Conservation (phyloP, 2,329 filamentous ascomycete genomes). For the Daldinia sp. region DNA sequence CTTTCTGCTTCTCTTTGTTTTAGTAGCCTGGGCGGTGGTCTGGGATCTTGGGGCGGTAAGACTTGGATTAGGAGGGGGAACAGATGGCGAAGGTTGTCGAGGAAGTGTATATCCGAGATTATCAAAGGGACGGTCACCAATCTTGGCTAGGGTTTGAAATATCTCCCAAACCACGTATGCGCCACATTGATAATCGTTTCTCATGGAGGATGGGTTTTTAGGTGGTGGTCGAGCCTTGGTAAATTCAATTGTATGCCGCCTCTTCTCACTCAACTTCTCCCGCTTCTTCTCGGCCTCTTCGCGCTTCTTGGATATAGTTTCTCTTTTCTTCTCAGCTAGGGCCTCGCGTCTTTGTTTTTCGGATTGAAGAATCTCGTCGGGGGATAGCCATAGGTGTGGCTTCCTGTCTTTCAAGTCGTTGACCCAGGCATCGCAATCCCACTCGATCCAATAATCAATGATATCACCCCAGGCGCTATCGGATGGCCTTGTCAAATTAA, state of each 20-base stretch:
- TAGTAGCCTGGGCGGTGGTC: constrained; percentile 31
- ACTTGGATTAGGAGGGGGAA: constrained; percentile 28
- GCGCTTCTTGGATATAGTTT: constrained; percentile 39
- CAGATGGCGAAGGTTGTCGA: constrained; percentile 46
- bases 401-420: constrained; percentile 66
- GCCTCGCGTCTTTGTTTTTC: constrained; percentile 53
- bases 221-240: constrained; percentile 39
- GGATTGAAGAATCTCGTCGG: constrained; percentile 50
- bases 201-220: constrained; percentile 46
- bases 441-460: constrained; percentile 77
- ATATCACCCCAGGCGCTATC: constrained; percentile 77
- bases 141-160: constrained; percentile 45
- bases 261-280: constrained; percentile 36
- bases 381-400: constrained; percentile 66
- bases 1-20: constrained; percentile 50
- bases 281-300: constrained; percentile 40
- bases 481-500: constrained; percentile 76
- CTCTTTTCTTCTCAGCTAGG: constrained; percentile 43
- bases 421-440: constrained; percentile 80
- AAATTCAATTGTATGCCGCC: constrained; percentile 32
- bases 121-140: constrained; percentile 45
- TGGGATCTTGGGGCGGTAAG: constrained; percentile 25
- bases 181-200: constrained; percentile 47
- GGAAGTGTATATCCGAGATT: constrained; percentile 49
- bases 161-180: constrained; percentile 47